Conservation (phyloP, 2,329 filamentous ascomycete species). For the Epichloe coenophiala region DNA sequence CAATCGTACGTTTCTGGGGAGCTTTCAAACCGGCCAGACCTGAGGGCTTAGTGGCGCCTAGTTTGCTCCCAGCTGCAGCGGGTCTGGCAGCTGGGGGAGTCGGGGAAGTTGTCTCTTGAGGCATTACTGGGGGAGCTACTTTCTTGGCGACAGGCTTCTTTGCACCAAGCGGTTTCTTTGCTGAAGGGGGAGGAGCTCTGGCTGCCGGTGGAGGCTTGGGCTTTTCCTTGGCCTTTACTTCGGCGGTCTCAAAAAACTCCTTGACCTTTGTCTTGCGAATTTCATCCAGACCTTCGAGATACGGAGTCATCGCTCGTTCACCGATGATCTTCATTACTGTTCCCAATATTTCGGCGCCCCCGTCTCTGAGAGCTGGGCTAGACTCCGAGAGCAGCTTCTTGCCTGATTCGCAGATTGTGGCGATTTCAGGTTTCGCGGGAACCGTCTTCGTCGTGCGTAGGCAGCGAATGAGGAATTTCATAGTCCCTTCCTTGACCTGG, state of each 20-base stretch:
- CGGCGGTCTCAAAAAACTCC: conserved; percentile 62
- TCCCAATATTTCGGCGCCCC: conserved; percentile 82
- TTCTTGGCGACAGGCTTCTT: conserved; percentile 33
- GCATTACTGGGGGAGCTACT: conserved; percentile 26
- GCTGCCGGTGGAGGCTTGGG: conserved; percentile 65
- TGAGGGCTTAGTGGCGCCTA: conserved; percentile 40
- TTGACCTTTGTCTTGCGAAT: conserved; percentile 94
- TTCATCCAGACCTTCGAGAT: conserved; percentile 85
- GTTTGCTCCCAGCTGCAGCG: conserved; percentile 32
- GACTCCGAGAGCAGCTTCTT: conserved; percentile 88
- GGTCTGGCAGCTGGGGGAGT: conserved; percentile 44
- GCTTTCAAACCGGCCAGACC: conserved; percentile 45
- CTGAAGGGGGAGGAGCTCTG: conserved; percentile 31
- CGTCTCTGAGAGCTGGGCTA: conserved; percentile 70
- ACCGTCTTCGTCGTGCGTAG: conserved; percentile 72
- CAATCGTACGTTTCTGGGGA: conserved; percentile 41
- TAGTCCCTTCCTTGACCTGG: conserved; percentile 89
- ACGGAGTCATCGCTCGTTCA: conserved; percentile 85
- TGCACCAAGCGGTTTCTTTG: conserved; percentile 33
- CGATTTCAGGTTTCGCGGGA: conserved; percentile 72
- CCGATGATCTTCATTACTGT: conserved; percentile 98
- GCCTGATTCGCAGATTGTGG: conserved; percentile 70
- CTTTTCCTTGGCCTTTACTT: conserved; percentile 45
- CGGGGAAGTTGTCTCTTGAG: conserved; percentile 36
- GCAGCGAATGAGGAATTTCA: conserved; percentile 84